Evolutionary conservation across 2,329 filamentous ascomycete species (phyloP).

Genomic region (Neospermospora avenae): DNA sequence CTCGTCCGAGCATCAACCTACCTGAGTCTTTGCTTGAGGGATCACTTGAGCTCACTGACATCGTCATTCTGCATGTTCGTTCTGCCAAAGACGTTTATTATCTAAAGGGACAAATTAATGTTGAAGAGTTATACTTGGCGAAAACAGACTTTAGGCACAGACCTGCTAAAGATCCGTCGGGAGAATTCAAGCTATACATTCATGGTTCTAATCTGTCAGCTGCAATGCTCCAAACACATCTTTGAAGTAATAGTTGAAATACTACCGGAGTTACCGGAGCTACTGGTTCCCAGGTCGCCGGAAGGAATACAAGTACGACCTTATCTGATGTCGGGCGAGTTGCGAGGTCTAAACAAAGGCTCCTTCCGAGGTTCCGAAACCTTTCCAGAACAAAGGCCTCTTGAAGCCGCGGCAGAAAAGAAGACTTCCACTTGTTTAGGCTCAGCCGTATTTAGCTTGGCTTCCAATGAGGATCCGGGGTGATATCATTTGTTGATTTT

Average conservation of each 20-base stretch:
- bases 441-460: slow-evolving; percentile 11
- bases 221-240: neutral
- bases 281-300: neutral
- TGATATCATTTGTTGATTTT: neutral
- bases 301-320: neutral
- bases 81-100: neutral
- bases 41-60: neutral
- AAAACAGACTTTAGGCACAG: neutral
- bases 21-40: neutral
- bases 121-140: neutral
- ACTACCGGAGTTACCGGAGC: neutral
- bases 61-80: neutral
- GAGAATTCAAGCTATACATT: neutral
- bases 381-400: neutral
- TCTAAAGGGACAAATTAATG: neutral
- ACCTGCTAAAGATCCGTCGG: neutral
- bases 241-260: neutral
- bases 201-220: neutral
- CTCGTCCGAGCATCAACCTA: neutral
- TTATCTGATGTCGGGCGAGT: neutral
- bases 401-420: neutral
- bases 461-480: slow-evolving; percentile 4
- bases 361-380: neutral
- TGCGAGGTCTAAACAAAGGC: slow-evolving; percentile 1
- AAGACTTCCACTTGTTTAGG: neutral